Percentiles rank a stretch among this genome's conserved stretches.
These are phyloP conservation scores for Xylariaceae sp. DNA, from an alignment of 2,329 filamentous ascomycete genomes.

Conservation along the genomic window DNA sequence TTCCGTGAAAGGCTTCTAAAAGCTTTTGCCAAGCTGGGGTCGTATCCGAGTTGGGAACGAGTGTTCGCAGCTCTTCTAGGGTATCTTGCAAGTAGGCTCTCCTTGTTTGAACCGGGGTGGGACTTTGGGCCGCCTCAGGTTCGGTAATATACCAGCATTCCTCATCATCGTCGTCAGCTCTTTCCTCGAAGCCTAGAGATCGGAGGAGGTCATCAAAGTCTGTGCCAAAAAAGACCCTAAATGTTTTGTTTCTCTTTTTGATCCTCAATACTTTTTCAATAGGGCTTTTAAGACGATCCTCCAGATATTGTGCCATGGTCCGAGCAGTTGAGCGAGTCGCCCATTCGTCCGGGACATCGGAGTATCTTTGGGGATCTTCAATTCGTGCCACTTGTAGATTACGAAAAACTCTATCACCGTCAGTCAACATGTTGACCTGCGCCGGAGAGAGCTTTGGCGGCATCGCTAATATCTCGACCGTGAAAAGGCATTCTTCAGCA, in stretches of 20 bases:
- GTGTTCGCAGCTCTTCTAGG: constrained; percentile 32
- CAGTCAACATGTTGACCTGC: constrained; percentile 52
- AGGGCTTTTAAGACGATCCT: constrained; percentile 52
- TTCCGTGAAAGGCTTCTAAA: constrained; percentile 31
- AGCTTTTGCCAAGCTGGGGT: constrained; percentile 34
- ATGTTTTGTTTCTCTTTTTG: constrained; percentile 63
- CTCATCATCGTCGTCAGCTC: constrained; percentile 45
- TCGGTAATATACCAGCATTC: constrained; percentile 45
- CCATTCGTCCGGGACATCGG: constrained; percentile 49
- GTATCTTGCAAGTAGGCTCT: constrained; percentile 41
- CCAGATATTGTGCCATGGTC: constrained; percentile 59
- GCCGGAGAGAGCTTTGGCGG: constrained; percentile 51
- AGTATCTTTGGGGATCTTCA: constrained; percentile 56
- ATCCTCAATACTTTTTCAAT: constrained; percentile 49
- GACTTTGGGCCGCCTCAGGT: constrained; percentile 45
- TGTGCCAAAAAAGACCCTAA: constrained; percentile 58
- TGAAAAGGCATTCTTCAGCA: constrained; percentile 42
- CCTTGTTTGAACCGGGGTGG: constrained; percentile 43
- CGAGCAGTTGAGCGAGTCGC: constrained; percentile 45
- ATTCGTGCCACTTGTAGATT: constrained; percentile 48
- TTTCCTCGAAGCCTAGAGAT: constrained; percentile 56
- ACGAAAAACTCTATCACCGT: constrained; percentile 50
- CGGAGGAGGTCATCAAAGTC: constrained; percentile 56
- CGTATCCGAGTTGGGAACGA: constrained; percentile 14
- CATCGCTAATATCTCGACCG: constrained; percentile 53